Base-by-base conservation (phyloP, 192 early-diverging fungal genomes). In the Coemansia sp. region DNA sequence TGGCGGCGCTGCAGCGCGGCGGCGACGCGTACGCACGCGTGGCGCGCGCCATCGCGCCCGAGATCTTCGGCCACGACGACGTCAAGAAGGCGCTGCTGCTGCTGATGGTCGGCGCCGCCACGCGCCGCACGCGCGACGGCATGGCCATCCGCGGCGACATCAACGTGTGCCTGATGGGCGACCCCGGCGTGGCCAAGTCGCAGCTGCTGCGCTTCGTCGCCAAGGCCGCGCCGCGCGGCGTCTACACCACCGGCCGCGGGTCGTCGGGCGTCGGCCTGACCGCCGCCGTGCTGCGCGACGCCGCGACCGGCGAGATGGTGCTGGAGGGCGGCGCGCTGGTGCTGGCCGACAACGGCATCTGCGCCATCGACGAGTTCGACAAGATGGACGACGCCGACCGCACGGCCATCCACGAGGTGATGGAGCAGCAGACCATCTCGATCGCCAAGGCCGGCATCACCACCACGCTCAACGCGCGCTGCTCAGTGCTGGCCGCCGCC, bases 391-490 rank as follows among this genome's bases (percentile, higher is more conserved):
- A 99, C 59, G 80, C 78, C 9, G 94, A 97, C 80, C 84, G 95
- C 55, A 94, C 95, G 9, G 95, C 95, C 22, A 96, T 99, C 69
- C 96, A 98, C 69, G 96, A 99, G 78, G 96, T 98, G 11, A 99
- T 99, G 96, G 96, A 99, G 86, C 96, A 99, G 67, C 96, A 99
- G 80, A 99, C 95, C 3, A 96, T 99, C 67, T 91, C 87, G 58
- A 95, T 99, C 50, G 86, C 87, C 69, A 98, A 98, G 81, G 96
- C 96, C 23, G 96, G 96, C 57, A 99, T 99, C 74, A 95, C 92
- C 24, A 98, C 95, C 5, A 96, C 94, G 5, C 76, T 99, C 23
- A 97, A 97, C 64, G 96, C 96, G 0, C 87, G 96, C 59, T 87
- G 93, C 5, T 92, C 93, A 3, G 94, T 99, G 48, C 82, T 97